A percentile compares a stretch with the other conserved stretches of the same genome.
Conservation (phyloP, 2,329 filamentous ascomycete genomes). For the Biscogniauxia sp. region DNA sequence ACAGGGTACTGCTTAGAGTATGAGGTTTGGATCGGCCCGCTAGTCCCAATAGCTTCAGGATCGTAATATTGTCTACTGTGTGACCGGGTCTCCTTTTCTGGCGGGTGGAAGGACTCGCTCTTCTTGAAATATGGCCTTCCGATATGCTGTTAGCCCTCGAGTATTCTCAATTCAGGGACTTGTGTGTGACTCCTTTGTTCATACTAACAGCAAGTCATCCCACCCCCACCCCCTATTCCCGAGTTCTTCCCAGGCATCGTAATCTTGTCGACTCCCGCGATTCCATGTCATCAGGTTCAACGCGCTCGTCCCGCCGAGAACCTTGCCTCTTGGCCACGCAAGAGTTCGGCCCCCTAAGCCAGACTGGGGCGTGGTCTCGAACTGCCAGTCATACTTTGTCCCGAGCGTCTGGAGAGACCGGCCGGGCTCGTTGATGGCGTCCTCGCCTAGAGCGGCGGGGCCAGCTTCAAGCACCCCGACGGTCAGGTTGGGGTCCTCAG, state of each 20-base stretch:
- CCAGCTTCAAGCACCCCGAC: constrained; percentile 48
- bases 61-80: constrained; percentile 40
- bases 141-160: background rate
- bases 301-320: constrained; percentile 61
- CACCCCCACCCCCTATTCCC: constrained; percentile 60
- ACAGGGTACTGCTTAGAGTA: constrained; percentile 40
- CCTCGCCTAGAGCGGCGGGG: constrained; percentile 21
- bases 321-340: constrained; percentile 43
- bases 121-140: constrained; percentile 49
- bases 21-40: constrained; percentile 48
- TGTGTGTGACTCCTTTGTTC: background rate
- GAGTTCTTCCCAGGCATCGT: constrained; percentile 55
- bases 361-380: constrained; percentile 38
- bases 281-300: constrained; percentile 59
- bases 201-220: constrained; percentile 40
- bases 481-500: constrained; percentile 38
- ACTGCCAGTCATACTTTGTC: constrained; percentile 40
- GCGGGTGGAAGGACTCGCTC: constrained; percentile 46
- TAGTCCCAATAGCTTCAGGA: constrained; percentile 38
- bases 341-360: constrained; percentile 39
- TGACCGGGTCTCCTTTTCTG: constrained; percentile 32
- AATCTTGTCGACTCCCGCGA: constrained; percentile 45
- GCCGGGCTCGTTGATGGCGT: constrained; percentile 35
- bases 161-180: background rate
- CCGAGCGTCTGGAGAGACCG: constrained; percentile 37